These are phyloP conservation scores for Adiantum capillusveneris DNA, from an alignment of 75 land plant species.

Conservation along the genomic window DNA sequence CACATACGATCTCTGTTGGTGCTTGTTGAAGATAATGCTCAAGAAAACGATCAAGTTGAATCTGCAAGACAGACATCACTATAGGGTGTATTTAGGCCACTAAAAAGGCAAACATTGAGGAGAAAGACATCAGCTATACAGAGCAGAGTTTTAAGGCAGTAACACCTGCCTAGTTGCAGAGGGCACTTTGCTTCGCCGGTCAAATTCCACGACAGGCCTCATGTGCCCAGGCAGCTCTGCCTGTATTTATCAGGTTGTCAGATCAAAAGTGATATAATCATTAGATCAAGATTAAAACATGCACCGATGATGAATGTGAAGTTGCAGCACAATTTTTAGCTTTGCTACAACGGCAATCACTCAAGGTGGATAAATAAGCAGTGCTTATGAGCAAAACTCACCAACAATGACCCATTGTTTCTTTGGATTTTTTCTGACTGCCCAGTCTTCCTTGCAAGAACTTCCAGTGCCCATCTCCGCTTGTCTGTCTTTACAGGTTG, in stretches of 20 bases:
- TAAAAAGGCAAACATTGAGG: too few relatives aligned
- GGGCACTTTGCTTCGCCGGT: constrained; percentile 70
- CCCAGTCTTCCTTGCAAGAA: constrained; percentile 78
- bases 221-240: constrained; percentile 73
- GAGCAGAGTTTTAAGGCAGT: too few relatives aligned
- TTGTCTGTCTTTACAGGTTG: constrained; percentile 44
- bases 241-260: constrained; percentile 28
- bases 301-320: too few relatives aligned
- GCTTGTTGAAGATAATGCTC: constrained; percentile 67
- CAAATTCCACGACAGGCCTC: constrained; percentile 54
- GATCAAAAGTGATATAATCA: too few relatives aligned
- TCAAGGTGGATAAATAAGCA: too few relatives aligned
- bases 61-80: constrained; percentile 35
- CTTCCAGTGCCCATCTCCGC: constrained; percentile 85
- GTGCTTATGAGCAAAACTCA: too few relatives aligned
- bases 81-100: too few relatives aligned
- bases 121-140: too few relatives aligned
- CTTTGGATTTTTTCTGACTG: constrained; percentile 10
- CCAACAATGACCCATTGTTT: constrained; percentile 48
- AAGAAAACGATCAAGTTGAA: constrained; percentile 79
- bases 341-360: too few relatives aligned
- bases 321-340: too few relatives aligned
- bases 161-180: constrained; percentile 80
- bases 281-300: too few relatives aligned
- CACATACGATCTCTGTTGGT: constrained; percentile 39